Conservation (phyloP, 2,329 filamentous ascomycete genomes). For the Sarocladiaceae sp. region DNA sequence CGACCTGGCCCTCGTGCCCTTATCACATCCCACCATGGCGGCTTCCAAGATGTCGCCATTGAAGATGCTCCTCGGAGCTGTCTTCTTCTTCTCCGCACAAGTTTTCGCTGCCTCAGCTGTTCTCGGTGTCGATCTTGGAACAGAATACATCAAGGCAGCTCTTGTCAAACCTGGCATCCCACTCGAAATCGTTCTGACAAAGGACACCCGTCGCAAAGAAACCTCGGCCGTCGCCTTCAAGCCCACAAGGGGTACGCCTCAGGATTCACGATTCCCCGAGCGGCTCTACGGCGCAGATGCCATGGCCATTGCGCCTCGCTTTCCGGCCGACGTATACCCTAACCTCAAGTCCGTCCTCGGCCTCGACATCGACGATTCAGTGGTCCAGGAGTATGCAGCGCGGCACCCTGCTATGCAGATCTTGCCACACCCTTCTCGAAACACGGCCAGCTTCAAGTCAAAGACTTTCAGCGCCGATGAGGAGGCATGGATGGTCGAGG, state of each 20-base stretch:
- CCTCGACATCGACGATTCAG: constrained; percentile 52
- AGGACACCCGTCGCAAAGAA: constrained; percentile 96
- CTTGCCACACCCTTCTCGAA: constrained; percentile 50
- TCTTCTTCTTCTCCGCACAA: constrained; percentile 32
- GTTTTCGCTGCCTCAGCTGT: constrained; percentile 62
- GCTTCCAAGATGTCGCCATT: constrained; percentile 27
- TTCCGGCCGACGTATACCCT: constrained; percentile 88
- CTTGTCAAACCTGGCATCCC: constrained; percentile 95
- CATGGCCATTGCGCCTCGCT: constrained; percentile 76
- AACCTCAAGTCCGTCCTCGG: constrained; percentile 92
- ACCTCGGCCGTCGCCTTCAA: constrained; percentile 89
- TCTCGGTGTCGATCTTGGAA: constrained; percentile 87
- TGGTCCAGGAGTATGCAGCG: constrained; percentile 62
- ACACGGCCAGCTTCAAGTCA: constrained; percentile 79
- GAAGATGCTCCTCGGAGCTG: constrained; percentile 30
- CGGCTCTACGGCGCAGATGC: constrained; percentile 89
- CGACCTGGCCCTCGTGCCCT: too few species aligned
- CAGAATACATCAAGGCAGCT: constrained; percentile 92
- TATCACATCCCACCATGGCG: constrained; percentile 25
- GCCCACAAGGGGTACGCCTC: constrained; percentile 56
- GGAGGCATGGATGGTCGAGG: constrained; percentile 74
- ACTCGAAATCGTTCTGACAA: constrained; percentile 94
- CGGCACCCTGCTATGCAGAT: constrained; percentile 75
- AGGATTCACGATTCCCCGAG: constrained; percentile 70
- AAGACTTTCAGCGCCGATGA: constrained; percentile 54